Conservation (phyloP, 495 filamentous ascomycete species). For the Endocarpon pusillum region DNA sequence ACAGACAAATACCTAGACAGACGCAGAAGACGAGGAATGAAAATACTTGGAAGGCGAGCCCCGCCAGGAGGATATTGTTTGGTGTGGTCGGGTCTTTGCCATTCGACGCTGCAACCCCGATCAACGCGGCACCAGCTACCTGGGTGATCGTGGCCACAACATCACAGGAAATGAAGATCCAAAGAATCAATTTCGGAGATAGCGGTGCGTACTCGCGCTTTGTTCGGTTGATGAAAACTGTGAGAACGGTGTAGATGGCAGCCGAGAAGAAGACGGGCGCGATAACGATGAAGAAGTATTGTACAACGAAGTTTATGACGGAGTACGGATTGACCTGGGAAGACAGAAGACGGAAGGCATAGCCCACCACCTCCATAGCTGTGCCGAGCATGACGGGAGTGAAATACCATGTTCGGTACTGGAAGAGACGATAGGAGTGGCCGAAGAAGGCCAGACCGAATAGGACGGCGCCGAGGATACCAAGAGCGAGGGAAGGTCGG, state of each 20-base stretch:
- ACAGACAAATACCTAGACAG: slow-evolving; percentile 16
- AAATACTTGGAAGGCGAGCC: slow-evolving; percentile 31
- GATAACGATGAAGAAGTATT: slow-evolving; percentile 42
- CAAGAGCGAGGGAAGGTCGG: not conserved
- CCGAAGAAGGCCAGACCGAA: not conserved
- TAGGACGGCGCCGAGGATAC: not conserved
- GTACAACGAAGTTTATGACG: slow-evolving; percentile 34
- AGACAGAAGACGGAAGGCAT: slow-evolving; percentile 23
- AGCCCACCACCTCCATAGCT: slow-evolving; percentile 30
- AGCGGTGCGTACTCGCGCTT: slow-evolving; percentile 15
- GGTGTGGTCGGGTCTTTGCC: slow-evolving; percentile 24
- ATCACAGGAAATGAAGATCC: slow-evolving; percentile 31
- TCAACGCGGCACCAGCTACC: slow-evolving; percentile 30
- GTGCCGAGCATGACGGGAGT: slow-evolving; percentile 38
- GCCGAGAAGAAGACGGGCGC: slow-evolving; percentile 39
- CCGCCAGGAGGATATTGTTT: slow-evolving; percentile 34
- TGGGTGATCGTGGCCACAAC: slow-evolving; percentile 32
- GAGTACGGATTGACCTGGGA: slow-evolving; percentile 28
- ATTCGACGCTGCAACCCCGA: slow-evolving; percentile 25
- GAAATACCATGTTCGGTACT: slow-evolving; percentile 39
- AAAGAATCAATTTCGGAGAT: slow-evolving; percentile 22
- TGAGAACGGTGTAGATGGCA: slow-evolving; percentile 32
- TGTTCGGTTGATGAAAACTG: slow-evolving; percentile 21
- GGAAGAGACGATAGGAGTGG: slow-evolving; percentile 16
- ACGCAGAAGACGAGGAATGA: slow-evolving; percentile 31